Evolutionary conservation across 1,284 basidiomycete genomes (phyloP), one percentile per base, ranked within the genome.

Genomic region (Ganoderma boninense): DNA sequence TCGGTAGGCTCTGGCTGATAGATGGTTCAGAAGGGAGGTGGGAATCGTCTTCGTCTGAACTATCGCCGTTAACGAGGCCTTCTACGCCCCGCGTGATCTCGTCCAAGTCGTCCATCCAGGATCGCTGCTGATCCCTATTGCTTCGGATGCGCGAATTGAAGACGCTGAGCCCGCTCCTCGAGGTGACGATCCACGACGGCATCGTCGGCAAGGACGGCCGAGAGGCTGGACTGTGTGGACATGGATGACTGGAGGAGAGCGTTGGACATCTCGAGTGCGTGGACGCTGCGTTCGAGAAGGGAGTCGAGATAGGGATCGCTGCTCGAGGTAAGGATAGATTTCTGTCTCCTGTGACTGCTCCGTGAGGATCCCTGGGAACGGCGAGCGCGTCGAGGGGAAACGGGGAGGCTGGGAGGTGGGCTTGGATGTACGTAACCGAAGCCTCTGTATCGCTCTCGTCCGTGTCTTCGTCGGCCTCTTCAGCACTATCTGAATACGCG

Each of bases 251-350:
- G 90, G 46, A 95, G 83, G 23, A 95, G 83, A 4, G 88, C 86
- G 72, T 95, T 95, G 10, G 93, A 95, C 84, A 94, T 89, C 78
- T 95, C 94, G 11, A 95, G 84, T 4, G 94, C 94, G 80, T 93
- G 89, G 20, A 95, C 91, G 73, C 92, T 94, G 71, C 93, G 88
- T 72, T 89, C 92, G 4, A 95, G 85, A 18, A 95, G 83, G n/a
- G 90, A 87, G 80, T 94, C 93, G 29, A 95, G 85, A 75, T 87
- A 90, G 29, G 84, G 81, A 72, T 85, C 83, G 29, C 77, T 75
- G 29, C 77, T 75, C 4, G 77, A 70, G 40, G 75, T 72, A 11
- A 70, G 64, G 23, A 70, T 32, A 54, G 69, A 70, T 46, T 72
- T 67, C 42, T 71, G 69, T 52, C 73, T 61, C 44, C 69, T 65